These are phyloP conservation scores for Dendrobium huoshanense DNA, from an alignment of 106 monocot genomes.

Conservation along the genomic window DNA sequence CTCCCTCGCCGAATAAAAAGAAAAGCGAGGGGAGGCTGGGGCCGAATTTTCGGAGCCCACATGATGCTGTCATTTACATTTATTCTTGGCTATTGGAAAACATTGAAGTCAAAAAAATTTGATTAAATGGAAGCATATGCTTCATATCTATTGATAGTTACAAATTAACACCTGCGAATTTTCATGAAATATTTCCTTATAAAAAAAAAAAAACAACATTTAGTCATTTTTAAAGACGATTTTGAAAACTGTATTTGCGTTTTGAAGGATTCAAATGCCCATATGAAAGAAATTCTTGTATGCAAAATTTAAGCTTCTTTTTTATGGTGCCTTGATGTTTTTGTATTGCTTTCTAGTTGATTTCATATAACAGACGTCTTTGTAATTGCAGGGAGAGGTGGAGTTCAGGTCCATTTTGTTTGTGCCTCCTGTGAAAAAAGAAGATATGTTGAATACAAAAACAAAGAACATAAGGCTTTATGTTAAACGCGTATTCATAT, in stretches of 20 bases:
- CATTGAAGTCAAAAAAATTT: too few relatives aligned
- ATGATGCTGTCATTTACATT: too few relatives aligned
- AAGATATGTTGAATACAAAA: conserved; percentile 67
- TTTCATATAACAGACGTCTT: not conserved
- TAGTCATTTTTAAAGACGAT: not conserved
- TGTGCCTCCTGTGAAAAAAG: conserved; percentile 73
- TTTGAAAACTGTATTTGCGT: not conserved
- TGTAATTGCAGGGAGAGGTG: conserved; percentile 80
- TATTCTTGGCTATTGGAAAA: too few relatives aligned
- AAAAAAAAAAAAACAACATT: not conserved
- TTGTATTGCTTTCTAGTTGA: not conserved
- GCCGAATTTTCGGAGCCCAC: too few relatives aligned
- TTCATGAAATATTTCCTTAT: not conserved
- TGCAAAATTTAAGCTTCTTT: not conserved
- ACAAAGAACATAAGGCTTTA: conserved; percentile 97
- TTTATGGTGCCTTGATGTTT: not conserved
- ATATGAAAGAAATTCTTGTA: not conserved
- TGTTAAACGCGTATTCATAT: conserved; percentile 99
- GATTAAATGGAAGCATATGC: too few relatives aligned
- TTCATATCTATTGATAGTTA: too few relatives aligned
- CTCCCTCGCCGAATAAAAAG: too few relatives aligned
- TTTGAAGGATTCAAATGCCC: not conserved
- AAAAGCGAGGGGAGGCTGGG: too few relatives aligned
- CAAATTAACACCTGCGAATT: not conserved
- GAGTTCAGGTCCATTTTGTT: conserved; percentile 95